Percentiles rank a stretch among this genome's conserved stretches.
These are phyloP conservation scores for Thelonectria discophora DNA, from an alignment of 2,329 filamentous ascomycete species.

Conservation along the genomic window DNA sequence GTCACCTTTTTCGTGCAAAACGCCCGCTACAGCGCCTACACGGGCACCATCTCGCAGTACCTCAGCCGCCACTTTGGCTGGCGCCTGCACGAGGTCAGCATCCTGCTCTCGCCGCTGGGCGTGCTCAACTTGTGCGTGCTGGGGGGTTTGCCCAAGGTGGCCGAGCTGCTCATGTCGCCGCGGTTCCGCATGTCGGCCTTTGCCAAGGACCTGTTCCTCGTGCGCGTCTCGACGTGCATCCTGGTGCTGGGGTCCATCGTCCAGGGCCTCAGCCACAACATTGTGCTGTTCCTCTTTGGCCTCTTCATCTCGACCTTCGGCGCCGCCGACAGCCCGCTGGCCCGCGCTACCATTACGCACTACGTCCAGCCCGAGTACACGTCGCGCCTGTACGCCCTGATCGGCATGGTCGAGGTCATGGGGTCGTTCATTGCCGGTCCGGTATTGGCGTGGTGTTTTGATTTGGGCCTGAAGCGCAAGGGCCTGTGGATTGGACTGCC, in stretches of 20 bases:
- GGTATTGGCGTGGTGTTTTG: conserved; percentile 51
- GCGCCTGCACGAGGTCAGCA: conserved; percentile 52
- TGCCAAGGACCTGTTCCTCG: conserved; percentile 50
- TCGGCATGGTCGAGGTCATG: conserved; percentile 51
- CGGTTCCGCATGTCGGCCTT: conserved; percentile 48
- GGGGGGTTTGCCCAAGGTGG: conserved; percentile 48
- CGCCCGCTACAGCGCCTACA: conserved; percentile 48
- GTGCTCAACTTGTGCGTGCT: conserved; percentile 51
- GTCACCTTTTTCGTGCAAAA: conserved; percentile 51
- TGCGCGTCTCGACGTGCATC: conserved; percentile 46
- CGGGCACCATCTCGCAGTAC: conserved; percentile 51
- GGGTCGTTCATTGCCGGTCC: conserved; percentile 54
- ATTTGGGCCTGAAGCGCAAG: conserved; percentile 47
- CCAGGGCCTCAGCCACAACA: conserved; percentile 47
- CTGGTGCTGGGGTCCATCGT: conserved; percentile 46
- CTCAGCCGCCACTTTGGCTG: conserved; percentile 56
- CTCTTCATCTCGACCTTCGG: conserved; percentile 51
- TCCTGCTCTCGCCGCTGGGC: conserved; percentile 53
- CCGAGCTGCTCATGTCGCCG: conserved; percentile 43
- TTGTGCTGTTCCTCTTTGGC: conserved; percentile 49
- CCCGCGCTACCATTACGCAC: conserved; percentile 52
- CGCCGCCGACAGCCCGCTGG: conserved; percentile 50
- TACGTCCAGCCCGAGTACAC: conserved; percentile 50
- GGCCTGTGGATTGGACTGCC: conserved; percentile 51
- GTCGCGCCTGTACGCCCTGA: conserved; percentile 53